Conservation (phyloP, 1,284 basidiomycete genomes). For the Rhodotorula sp. region DNA sequence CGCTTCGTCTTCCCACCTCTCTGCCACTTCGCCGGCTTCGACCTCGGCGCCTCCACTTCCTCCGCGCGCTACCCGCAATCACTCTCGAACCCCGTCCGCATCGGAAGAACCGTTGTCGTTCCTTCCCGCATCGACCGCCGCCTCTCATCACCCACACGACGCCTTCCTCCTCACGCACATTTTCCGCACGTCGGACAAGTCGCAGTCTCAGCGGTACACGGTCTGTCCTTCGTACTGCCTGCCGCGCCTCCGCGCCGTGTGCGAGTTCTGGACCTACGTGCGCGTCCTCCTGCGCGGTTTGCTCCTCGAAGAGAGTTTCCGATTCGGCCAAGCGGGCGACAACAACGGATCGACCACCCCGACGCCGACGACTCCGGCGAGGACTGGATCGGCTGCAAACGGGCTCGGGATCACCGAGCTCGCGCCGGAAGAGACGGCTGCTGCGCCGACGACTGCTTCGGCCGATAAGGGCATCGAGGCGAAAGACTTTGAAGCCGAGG, state of each 20-base stretch:
- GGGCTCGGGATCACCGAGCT: constrained; percentile 18
- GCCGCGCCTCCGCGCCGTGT: constrained; percentile 73
- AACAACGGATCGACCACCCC: not conserved
- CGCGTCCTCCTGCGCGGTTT: constrained; percentile 76
- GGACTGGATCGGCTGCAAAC: not conserved
- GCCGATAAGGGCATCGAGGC: constrained; percentile 6
- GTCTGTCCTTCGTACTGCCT: constrained; percentile 63
- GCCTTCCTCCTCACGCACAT: constrained; percentile 42
- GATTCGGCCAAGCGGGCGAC: constrained; percentile 23
- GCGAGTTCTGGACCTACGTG: constrained; percentile 86
- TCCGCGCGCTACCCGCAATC: constrained; percentile 1
- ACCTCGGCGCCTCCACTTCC: constrained; percentile 9
- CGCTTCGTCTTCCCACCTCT: not conserved
- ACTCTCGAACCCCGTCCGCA: constrained; percentile 38
- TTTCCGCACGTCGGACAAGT: constrained; percentile 42
- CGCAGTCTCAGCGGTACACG: constrained; percentile 41
- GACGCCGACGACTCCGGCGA: not conserved
- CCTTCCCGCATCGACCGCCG: constrained; percentile 54
- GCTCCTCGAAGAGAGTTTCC: constrained; percentile 69
- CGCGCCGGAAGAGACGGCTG: not conserved
- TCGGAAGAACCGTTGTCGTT: constrained; percentile 54
- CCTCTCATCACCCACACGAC: constrained; percentile 50
- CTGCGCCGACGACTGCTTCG: not conserved
- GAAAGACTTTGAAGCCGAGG: constrained; percentile 25
- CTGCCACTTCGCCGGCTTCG: not conserved